Base-by-base conservation (phyloP, 2,329 filamentous ascomycete genomes). In the Penicillium vulpinum region DNA sequence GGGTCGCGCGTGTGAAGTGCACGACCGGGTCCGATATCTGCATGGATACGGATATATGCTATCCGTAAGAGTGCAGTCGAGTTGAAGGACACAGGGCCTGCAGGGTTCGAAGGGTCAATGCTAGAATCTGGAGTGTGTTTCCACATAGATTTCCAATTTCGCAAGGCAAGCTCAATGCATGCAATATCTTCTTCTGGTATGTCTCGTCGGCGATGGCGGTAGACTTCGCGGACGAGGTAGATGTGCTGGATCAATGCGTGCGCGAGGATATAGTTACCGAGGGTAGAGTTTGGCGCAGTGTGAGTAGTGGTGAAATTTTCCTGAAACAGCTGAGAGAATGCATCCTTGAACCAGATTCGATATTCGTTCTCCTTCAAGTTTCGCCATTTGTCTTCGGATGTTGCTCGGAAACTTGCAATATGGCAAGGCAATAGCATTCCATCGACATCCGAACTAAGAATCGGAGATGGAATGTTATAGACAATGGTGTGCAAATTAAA, bases 191-290 rank as follows among this genome's bases (percentile, higher is more conserved):
- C 10, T 13, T 41, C 16, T 1, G 39, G 33, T 2, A 58, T 36
- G 13, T 40, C 47, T 38, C 38, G 38, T 18, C 21, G 33, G 2
- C 33, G 41, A 35, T 36, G 31, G 7, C 45, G 48, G 24, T 45
- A 29, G 13, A 45, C 39, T 41, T 57, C 39, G 8, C 88, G 88
- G 22, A 89, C 71, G 36, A 90, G 78, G 68, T 87, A 90, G 16
- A 90, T 85, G 59, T 89, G 87, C 63, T 90, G 88, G 11, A 89
- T 81, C 21, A 90, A 68, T 1, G 86, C 87, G 62, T 89, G 86
- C 10, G 90, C 88, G 33, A 90, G 76, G 4, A 88, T 81, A 61
- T 90, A 89, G 62, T 86, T 86, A 1, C 86, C 87, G 3, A 88
- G 73, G 0, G 84, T 83, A 13, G 66, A 68, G 21, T 28, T 61